Evolutionary conservation across 2,329 filamentous ascomycete genomes (phyloP).

Genomic region (Penicillium sp.): DNA sequence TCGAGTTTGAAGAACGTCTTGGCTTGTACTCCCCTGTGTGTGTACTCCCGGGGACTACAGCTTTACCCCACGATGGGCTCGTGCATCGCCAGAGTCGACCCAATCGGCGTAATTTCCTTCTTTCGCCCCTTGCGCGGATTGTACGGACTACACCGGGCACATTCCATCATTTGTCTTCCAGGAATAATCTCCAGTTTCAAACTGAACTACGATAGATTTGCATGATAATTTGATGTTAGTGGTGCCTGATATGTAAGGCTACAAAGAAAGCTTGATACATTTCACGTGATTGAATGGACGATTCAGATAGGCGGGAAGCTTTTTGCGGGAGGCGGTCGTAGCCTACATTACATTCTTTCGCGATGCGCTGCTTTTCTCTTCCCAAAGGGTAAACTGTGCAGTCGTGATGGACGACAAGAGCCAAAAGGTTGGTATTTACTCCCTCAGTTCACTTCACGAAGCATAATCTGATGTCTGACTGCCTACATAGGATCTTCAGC

Average conservation of each 20-base stretch:
- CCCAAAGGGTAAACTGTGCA: not conserved
- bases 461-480: constrained; percentile 9
- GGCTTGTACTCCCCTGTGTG: not conserved
- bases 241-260: not conserved
- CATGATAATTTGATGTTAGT: not conserved
- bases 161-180: not conserved
- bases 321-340: not conserved
- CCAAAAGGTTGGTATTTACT: constrained; percentile 6
- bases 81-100: constrained; percentile 7
- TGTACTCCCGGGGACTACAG: not conserved
- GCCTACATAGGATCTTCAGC: constrained; percentile 23
- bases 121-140: not conserved
- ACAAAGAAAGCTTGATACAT: not conserved
- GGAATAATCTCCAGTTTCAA: not conserved
- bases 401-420: constrained; percentile 1
- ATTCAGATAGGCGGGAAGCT: not conserved
- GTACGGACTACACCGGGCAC: not conserved
- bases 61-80: constrained; percentile 9
- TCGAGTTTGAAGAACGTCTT: not conserved
- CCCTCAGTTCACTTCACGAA: not conserved
- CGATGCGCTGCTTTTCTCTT: not conserved
- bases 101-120: constrained; percentile 8
- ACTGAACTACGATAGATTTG: not conserved
- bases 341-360: not conserved
- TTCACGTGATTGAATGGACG: not conserved